Percentiles rank a stretch among this genome's conserved stretches.
phyloP scores from a whole-genome alignment of 768 basidiomycete genomes.

The Tricholoma furcatifolium region DNA sequence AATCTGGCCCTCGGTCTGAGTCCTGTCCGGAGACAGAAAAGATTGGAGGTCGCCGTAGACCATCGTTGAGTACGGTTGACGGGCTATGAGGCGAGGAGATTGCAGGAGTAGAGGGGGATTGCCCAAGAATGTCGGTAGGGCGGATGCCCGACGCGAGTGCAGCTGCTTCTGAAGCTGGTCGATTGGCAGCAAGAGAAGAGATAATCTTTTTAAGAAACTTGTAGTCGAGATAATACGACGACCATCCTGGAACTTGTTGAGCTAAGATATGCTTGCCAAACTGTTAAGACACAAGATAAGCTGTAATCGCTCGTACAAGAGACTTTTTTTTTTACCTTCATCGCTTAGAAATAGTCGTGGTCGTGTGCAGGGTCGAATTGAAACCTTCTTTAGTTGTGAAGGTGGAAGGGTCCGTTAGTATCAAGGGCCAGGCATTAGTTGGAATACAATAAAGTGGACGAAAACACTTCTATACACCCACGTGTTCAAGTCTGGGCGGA shows the following conservation, averaged over 20 bases:
- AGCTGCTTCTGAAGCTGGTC: conserved; percentile 88
- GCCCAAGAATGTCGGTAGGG: conserved; percentile 51
- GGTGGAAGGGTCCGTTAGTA: conserved; percentile 1
- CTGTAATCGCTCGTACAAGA: conserved; percentile 11
- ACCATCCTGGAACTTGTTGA: conserved; percentile 97
- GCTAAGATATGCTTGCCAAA: conserved; percentile 98
- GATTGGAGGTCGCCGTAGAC: conserved; percentile 52
- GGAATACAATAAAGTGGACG: conserved; percentile 2
- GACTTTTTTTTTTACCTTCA: conserved; percentile 20
- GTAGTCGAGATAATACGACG: conserved; percentile 93
- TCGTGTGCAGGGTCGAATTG: conserved; percentile 13
- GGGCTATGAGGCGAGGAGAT: conserved; percentile 30
- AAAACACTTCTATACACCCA: conserved; percentile 17
- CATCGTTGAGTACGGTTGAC: conserved; percentile 34
- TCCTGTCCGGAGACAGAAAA: conserved; percentile 63
- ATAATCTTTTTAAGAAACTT: conserved; percentile 99
- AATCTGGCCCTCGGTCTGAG: conserved; percentile 76
- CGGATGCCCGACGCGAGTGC: conserved; percentile 81
- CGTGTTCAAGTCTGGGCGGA: conserved; percentile 22
- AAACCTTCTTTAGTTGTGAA: conserved; percentile 11
- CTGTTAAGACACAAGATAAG: conserved; percentile 38
- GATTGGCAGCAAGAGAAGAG: conserved; percentile 87
- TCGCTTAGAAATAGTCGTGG: conserved; percentile 11
- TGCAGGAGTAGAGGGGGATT: conserved; percentile 23
- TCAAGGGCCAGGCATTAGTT: conserved; percentile 12